Base-by-base conservation (phyloP, 768 basidiomycete species). In the Russula compacta region DNA sequence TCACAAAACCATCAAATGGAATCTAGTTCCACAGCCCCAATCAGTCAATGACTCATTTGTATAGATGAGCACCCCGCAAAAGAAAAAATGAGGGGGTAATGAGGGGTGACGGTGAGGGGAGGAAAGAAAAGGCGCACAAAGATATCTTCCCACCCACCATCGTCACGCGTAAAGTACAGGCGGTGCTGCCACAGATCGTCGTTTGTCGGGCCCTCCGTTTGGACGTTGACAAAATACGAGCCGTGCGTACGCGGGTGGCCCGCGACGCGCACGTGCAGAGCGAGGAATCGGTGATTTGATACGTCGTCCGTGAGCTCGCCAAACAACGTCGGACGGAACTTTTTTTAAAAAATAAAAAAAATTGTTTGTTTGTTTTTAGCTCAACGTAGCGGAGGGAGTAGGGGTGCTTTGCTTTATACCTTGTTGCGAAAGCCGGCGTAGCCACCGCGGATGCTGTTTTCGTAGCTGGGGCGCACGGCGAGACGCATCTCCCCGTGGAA, bases 111-210 rank as follows among this genome's bases (percentile, higher is more conserved):
- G 24, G 24, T 29, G 63, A 29, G 39, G 55, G 33, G 53, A 60
- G 24, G 68, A 52, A 33, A 62, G 44, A n/a, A 64, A 54, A 17
- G 32, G 79, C 85, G 67, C 64, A 90, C 91, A 68, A 85, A 85
- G 15, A 95, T 71, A 67, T 92, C 85, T 70, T 93, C 87, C 92
- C 92, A 95, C 4, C 77, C 74, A 29, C 82, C 80, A 59, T 85
- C 81, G 32, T 77, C 74, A 57, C 81, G 79, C 53, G 79, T 76
- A 70, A 94, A 89, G 73, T 82, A 90, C n/a, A 98, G 77, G 38
- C 91, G 81, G 67, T 98, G 94, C 70, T 97, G 95, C 86, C 90
- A 98, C n/a, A 98, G 76, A 70, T 95, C 92, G 40, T 84, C 87
- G 53, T 84, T 81, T 52, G 89, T 78, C 47, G 83, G 79, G 0